A percentile compares a stretch with the other conserved stretches of the same genome.
These are phyloP conservation scores for Blastobotrys ciferrii DNA, from an alignment of 1,139 yeast species.

Conservation along the genomic window DNA sequence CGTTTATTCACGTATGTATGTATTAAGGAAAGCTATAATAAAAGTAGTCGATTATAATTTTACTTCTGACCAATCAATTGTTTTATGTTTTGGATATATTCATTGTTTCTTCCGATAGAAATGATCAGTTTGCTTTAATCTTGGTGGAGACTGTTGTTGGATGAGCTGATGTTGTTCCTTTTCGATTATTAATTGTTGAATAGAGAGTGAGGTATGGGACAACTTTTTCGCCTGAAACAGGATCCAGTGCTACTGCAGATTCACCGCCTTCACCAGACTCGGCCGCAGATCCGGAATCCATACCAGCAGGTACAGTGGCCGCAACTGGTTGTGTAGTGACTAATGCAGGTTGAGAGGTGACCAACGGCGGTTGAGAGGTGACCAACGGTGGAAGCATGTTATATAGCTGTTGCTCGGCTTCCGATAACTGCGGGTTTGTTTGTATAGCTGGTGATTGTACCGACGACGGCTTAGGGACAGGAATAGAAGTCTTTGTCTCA, in stretches of 20 bases:
- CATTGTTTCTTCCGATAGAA: too few species aligned
- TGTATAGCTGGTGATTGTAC: too few species aligned
- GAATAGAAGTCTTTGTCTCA: not conserved
- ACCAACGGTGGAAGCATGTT: not conserved
- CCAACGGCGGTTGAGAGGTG: constrained; percentile 1
- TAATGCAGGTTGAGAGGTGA: not conserved
- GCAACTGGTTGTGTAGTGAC: not conserved
- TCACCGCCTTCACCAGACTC: too few species aligned
- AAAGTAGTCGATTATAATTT: not conserved
- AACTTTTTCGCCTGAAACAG: not conserved
- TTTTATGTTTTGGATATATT: too few species aligned
- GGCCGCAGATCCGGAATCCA: too few species aligned
- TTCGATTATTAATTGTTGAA: not conserved
- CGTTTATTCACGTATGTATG: too few species aligned
- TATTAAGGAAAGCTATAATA: not conserved
- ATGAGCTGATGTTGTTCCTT: not conserved
- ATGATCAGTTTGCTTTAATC: not conserved
- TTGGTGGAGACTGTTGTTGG: not conserved
- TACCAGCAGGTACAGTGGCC: constrained; percentile 2
- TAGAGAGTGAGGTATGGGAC: not conserved
- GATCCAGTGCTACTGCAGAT: not conserved
- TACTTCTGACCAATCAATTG: not conserved
- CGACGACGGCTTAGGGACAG: too few species aligned
- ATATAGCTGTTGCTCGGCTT: not conserved
- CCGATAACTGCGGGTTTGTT: too few species aligned